Evolutionary conservation across 768 basidiomycete genomes (phyloP).

Genomic region (Suillus plorans): DNA sequence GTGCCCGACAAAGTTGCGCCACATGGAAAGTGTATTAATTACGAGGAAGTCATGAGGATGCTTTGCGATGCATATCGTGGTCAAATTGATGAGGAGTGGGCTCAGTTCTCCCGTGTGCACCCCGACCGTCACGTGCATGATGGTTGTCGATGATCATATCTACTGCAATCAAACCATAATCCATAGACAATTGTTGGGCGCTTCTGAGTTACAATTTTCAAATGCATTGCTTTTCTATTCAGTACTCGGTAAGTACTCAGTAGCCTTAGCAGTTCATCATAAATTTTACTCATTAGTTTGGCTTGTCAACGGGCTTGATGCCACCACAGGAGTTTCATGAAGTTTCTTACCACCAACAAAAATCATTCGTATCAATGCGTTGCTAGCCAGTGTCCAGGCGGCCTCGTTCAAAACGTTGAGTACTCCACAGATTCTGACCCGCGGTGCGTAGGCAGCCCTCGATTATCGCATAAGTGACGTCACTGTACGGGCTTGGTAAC

Average conservation of each 20-base stretch:
- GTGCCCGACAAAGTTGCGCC: conserved; percentile 60
- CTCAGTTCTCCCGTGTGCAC: conserved; percentile 8
- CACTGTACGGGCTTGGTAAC: not conserved
- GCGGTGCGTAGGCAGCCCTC: not conserved
- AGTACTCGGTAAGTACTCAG: not conserved
- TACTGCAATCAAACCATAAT: no score
- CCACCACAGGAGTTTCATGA: not conserved
- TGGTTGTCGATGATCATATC: not conserved
- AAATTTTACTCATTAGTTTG: not conserved
- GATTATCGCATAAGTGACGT: not conserved
- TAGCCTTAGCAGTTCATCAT: not conserved
- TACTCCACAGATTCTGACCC: not conserved
- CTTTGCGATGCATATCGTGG: conserved; percentile 49
- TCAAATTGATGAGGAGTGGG: conserved; percentile 53
- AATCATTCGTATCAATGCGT: not conserved
- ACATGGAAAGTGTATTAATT: conserved; percentile 49
- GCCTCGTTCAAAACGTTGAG: not conserved
- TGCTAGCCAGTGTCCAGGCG: not conserved
- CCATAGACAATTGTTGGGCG: no score
- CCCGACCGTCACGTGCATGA: not conserved
- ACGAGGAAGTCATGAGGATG: conserved; percentile 49
- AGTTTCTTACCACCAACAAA: not conserved
- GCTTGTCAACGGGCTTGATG: not conserved
- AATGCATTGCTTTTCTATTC: not conserved
- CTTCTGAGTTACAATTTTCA: not conserved